Evolutionary conservation across 306 rosid genomes (phyloP), one percentile per base, ranked within the genome.

Genomic region (Biancaea sappan): DNA sequence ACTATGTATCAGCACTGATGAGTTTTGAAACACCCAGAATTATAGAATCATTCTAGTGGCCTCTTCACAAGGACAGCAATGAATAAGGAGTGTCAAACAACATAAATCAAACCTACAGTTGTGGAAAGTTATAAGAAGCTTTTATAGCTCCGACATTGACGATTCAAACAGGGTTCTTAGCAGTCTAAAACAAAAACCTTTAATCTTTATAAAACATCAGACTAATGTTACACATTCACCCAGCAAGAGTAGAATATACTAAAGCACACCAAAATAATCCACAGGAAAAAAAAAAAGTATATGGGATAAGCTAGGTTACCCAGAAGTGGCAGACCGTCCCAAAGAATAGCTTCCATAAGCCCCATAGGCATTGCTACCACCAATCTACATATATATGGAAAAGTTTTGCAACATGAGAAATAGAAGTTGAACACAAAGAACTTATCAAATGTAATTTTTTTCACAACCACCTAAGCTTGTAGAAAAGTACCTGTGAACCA

Each of bases 291-390:
- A 43, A 40, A 46, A 25, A 13, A 48, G 34, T 13, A 19, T 34
- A n/a, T 6, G 14, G 15, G 26, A 14, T 2, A 48, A 13, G 13
- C 21, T 47, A 19, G 48, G 61, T 88, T 89, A 94, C 97, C 98
- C 96, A 71, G 92, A 88, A 72, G 83, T 48, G 74, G 87, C 86
- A 69, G 76, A 69, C 50, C 97, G 89, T 65, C 94, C 94, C 51
- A 86, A 66, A 67, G 97, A 80, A 86, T 86, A 90, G 79, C 79
- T 80, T 66, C 98, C 97, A 83, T 94, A 94, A 77, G 94, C 91
- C 70, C 97, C 94, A 56, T 94, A 94, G 53, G 91, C 88, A 54
- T 83, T 69, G 64, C 94, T 74, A 28, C 91, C 81, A 26, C 92
- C 96, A 77, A 84, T 79, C 98, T 94, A 72, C 82, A 87, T 25